Base-by-base conservation (phyloP, 2,329 filamentous ascomycete genomes). In the Hypoxylon sp. region DNA sequence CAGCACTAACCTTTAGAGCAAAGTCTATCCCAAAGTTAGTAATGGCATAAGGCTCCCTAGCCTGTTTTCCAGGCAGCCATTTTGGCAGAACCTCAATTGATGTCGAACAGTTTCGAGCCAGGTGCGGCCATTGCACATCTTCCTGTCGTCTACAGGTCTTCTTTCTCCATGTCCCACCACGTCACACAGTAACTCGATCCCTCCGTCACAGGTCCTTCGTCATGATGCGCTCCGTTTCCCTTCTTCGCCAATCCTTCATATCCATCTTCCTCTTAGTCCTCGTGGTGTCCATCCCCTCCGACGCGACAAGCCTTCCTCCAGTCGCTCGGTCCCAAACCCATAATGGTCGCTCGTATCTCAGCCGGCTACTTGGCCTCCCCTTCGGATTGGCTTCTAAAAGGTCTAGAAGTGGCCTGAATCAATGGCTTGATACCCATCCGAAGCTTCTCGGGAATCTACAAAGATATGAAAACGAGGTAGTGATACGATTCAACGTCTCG, bases 401-500 rank as follows among this genome's bases (percentile, higher is more conserved):
- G 32, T 52, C 73, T 24, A 66, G 67, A 39, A 69, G 71, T 46
- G 64, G 68, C 46, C 62, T 72, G 35, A 68, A 65, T 39, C 64
- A 63, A 54, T 76, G 75, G 75, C 55, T 75, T 17, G 64, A 71
- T 53, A 77, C 68, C 62, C 75, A 69, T 24, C 73, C 75, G 39
- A 74, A 72, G 47, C 75, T 71, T 74, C 65, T 77, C 72, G 70
- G 82, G 29, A 69, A 59, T 44, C 78, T 82, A 29, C 81, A 77
- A 29, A 82, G 82, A 70, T 97, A 97, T 78, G 88, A 89, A 68
- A 88, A 91, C 69, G 91, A 98, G 79, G 86, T 97, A n/a, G 93
- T 99, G 15, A 82, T 98, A 69, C 90, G 96, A 42, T 98, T 98
- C 85, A 93, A 92, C 75, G 83, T 98, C 61, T 90, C 87, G 68